Evolutionary conservation across 108 stramenopile genomes (phyloP).

Genomic region (Skeletonema marinoi): DNA sequence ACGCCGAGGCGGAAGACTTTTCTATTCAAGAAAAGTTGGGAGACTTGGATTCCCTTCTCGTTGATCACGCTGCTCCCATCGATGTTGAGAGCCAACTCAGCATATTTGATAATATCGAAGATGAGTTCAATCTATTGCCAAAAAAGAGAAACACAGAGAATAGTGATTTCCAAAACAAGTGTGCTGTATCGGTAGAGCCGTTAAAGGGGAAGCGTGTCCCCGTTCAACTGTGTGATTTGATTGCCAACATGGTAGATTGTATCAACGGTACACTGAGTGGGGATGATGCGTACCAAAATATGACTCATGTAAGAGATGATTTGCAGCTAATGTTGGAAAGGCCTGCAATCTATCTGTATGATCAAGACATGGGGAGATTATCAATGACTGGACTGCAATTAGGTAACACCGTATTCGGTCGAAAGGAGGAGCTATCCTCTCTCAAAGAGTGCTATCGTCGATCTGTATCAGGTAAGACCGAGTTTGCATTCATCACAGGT

Average conservation of each 20-base stretch:
- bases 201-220: conserved; percentile 13
- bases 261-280: conserved; percentile 6
- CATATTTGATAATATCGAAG: background rate
- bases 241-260: conserved; percentile 12
- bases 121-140: background rate
- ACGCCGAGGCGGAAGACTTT: too few species aligned
- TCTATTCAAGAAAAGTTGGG: too few species aligned
- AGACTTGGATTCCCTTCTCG: too few species aligned
- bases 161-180: too few species aligned
- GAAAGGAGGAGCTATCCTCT: background rate
- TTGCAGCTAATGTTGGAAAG: conserved; percentile 12
- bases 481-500: conserved; percentile 22
- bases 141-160: too few species aligned
- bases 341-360: conserved; percentile 4
- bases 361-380: conserved; percentile 16
- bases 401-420: background rate
- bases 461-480: background rate
- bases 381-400: conserved; percentile 8
- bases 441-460: conserved; percentile 13
- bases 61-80: background rate
- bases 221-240: conserved; percentile 19
- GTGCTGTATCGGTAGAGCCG: background rate
- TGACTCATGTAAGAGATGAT: conserved; percentile 2
- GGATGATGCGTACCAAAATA: conserved; percentile 6
- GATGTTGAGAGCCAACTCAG: background rate